These are phyloP conservation scores for Tylopilus rubrobrunneus DNA, from an alignment of 768 basidiomycete species.

Conservation along the genomic window DNA sequence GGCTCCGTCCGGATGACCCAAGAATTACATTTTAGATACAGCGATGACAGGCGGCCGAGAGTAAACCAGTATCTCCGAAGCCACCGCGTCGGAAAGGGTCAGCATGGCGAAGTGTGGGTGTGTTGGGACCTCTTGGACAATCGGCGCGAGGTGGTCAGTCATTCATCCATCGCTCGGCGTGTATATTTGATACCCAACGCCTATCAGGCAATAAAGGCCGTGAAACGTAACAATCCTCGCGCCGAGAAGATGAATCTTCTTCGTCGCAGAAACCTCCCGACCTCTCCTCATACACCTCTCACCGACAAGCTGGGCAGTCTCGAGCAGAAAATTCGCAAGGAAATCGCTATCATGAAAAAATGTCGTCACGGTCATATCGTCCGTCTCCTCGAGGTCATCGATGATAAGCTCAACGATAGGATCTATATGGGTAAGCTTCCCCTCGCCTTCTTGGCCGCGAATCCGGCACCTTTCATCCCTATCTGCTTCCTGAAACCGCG, in stretches of 20 bases:
- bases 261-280: conserved; percentile 43
- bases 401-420: conserved; percentile 81
- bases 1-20: conserved; percentile 50
- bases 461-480: conserved; percentile 14
- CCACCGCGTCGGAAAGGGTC: conserved; percentile 76
- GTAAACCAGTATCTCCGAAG: conserved; percentile 86
- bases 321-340: conserved; percentile 82
- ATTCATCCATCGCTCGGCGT: conserved; percentile 6
- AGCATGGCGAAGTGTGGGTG: conserved; percentile 86
- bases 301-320: conserved; percentile 65
- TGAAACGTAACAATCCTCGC: conserved; percentile 68
- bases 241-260: conserved; percentile 59
- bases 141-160: conserved; percentile 47
- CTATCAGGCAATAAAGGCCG: conserved; percentile 73
- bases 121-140: conserved; percentile 51
- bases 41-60: conserved; percentile 42
- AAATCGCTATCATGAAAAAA: conserved; percentile 99
- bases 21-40: conserved; percentile 38
- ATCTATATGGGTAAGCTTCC: conserved; percentile 87
- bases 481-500: conserved; percentile 20
- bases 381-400: conserved; percentile 88
- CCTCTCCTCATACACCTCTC: conserved; percentile 48
- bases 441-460: conserved; percentile 10
- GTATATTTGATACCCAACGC: conserved; percentile 2
- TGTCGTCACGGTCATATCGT: conserved; percentile 88